phyloP scores from a whole-genome alignment of 768 basidiomycete genomes.

The Erythrobasidium yunnanense region DNA sequence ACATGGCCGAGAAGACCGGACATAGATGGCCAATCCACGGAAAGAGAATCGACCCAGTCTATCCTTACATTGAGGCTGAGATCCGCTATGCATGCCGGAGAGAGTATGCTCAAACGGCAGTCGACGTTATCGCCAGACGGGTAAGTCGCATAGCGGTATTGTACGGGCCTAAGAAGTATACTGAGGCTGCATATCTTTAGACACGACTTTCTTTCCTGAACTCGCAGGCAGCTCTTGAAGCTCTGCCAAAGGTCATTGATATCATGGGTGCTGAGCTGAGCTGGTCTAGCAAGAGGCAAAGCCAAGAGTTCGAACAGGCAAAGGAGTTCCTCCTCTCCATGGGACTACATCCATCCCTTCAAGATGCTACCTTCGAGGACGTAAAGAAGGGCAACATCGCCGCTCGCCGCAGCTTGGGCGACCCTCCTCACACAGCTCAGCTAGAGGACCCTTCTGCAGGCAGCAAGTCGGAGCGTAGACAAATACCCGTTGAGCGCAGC shows the following conservation, averaged over 20 bases:
- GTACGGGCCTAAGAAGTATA: not conserved
- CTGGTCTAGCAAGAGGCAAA: constrained; percentile 58
- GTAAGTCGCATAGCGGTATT: not conserved
- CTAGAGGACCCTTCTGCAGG: constrained; percentile 9
- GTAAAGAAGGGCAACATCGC: constrained; percentile 54
- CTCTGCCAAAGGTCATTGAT: constrained; percentile 75
- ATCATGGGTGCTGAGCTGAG: constrained; percentile 77
- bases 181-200: not conserved
- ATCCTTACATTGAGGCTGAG: constrained; percentile 89
- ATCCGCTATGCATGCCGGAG: constrained; percentile 73
- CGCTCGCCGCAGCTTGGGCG: constrained; percentile 65
- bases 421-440: constrained; percentile 41
- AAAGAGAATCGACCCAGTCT: constrained; percentile 55
- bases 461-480: not conserved
- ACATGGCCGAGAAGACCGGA: constrained; percentile 65
- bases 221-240: constrained; percentile 67
- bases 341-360: constrained; percentile 48
- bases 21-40: constrained; percentile 79
- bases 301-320: constrained; percentile 53
- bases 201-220: constrained; percentile 92
- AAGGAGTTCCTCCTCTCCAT: constrained; percentile 66
- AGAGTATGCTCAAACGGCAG: constrained; percentile 85
- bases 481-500: constrained; percentile 29
- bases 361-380: constrained; percentile 28
- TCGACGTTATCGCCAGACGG: constrained; percentile 84